phyloP scores from a whole-genome alignment of 257 asterid species.

The Fraxinus excelsior region DNA sequence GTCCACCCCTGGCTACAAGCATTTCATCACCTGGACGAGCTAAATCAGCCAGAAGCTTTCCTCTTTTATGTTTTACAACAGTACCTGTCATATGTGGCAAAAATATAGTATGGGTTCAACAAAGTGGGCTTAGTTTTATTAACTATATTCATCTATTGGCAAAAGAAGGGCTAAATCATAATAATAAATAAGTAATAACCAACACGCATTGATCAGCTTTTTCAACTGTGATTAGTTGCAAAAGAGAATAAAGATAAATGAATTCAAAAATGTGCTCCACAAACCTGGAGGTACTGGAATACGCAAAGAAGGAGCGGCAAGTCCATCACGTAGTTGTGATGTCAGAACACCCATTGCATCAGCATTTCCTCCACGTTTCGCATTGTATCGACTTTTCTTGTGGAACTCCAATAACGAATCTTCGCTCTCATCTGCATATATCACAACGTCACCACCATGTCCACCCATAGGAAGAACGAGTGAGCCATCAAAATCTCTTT shows the following conservation, averaged over 20 bases:
- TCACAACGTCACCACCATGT: constrained; percentile 80
- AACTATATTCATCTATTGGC: background rate
- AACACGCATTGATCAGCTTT: constrained; percentile 3
- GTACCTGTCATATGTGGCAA: constrained; percentile 58
- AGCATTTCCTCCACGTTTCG: constrained; percentile 91
- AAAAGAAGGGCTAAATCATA: background rate
- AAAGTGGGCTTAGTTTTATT: background rate
- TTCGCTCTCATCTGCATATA: constrained; percentile 79
- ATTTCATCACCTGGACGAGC: constrained; percentile 86
- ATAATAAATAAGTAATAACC: background rate
- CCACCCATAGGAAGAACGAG: constrained; percentile 90
- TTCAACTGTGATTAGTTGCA: constrained; percentile 1
- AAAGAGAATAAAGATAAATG: background rate
- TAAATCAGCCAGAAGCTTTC: constrained; percentile 89
- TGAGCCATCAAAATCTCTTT: constrained; percentile 93
- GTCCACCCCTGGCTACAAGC: constrained; percentile 95
- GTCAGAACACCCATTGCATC: constrained; percentile 89
- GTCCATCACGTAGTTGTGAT: constrained; percentile 70
- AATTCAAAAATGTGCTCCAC: constrained; percentile 16
- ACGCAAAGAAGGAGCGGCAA: constrained; percentile 66
- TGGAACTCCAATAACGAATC: constrained; percentile 87
- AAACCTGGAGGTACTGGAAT: constrained; percentile 92
- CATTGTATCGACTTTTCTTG: constrained; percentile 57
- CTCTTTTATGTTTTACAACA: constrained; percentile 84
- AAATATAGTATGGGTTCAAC: constrained; percentile 2